These are phyloP conservation scores for Quercus lobata DNA, from an alignment of 331 rosid genomes.

Conservation along the genomic window DNA sequence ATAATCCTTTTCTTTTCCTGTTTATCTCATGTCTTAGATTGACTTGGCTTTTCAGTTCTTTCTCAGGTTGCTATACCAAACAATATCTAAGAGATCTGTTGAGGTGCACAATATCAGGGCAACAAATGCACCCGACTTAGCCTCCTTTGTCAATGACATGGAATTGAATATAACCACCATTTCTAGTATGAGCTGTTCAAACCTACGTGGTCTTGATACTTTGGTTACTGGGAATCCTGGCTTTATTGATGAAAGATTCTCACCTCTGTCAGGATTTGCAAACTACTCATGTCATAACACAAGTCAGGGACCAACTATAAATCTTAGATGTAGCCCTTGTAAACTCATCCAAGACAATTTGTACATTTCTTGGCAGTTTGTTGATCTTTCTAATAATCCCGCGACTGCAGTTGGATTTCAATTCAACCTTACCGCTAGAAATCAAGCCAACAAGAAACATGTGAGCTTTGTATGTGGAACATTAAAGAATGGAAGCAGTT, in stretches of 20 bases:
- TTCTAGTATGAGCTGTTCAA: conserved; percentile 90
- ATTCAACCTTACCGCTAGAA: conserved; percentile 68
- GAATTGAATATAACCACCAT: conserved; percentile 83
- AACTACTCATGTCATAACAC: conserved; percentile 76
- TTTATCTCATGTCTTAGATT: conserved; percentile 24
- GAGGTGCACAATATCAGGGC: conserved; percentile 94
- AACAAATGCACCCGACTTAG: conserved; percentile 68
- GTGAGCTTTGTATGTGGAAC: conserved; percentile 77
- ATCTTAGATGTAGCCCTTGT: conserved; percentile 58
- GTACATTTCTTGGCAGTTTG: conserved; percentile 82
- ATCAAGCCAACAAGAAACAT: conserved; percentile 40
- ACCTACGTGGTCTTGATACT: conserved; percentile 69
- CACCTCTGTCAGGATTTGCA: conserved; percentile 56
- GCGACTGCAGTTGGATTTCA: conserved; percentile 90
- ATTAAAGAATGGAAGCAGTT: conserved; percentile 64
- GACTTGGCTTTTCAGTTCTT: conserved; percentile 41
- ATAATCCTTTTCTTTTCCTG: background rate
- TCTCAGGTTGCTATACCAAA: conserved; percentile 90
- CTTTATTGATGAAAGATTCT: conserved; percentile 53
- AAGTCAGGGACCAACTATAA: conserved; percentile 77
- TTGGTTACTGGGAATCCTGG: conserved; percentile 78
- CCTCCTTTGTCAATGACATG: conserved; percentile 69
- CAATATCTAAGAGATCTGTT: conserved; percentile 78
- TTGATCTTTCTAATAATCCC: conserved; percentile 82
- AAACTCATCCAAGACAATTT: conserved; percentile 52